Conservation (phyloP, 1,284 basidiomycete genomes). For the Trametes polyzona region DNA sequence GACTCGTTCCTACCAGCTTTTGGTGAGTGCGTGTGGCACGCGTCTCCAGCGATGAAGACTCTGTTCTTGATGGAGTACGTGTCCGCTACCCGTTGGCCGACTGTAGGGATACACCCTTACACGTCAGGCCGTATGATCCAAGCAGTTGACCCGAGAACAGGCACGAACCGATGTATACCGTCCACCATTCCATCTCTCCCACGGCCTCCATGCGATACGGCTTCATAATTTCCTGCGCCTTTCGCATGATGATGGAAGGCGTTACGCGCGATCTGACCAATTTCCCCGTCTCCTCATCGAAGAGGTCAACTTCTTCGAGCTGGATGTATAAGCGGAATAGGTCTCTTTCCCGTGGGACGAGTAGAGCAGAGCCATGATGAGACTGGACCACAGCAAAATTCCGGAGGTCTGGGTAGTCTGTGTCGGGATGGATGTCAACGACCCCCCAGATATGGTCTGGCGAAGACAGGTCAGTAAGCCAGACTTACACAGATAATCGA, state of each 20-base stretch:
- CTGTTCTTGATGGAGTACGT: conserved; percentile 68
- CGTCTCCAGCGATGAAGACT: conserved; percentile 82
- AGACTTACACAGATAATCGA: not conserved
- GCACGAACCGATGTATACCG: conserved; percentile 61
- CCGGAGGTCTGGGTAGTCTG: conserved; percentile 83
- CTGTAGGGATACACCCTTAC: conserved; percentile 22
- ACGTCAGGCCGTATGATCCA: not conserved
- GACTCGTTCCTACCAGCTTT: conserved; percentile 46
- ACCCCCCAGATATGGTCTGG: conserved; percentile 81
- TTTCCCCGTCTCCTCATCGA: conserved; percentile 53
- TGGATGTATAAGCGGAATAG: conserved; percentile 79
- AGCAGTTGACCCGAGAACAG: not conserved
- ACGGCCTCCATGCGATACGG: conserved; percentile 71
- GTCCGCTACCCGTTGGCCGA: conserved; percentile 81
- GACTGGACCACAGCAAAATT: conserved; percentile 66
- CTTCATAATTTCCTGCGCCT: conserved; percentile 64
- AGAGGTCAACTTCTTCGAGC: conserved; percentile 53
- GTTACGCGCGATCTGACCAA: conserved; percentile 64
- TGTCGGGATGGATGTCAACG: conserved; percentile 68
- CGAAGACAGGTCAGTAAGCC: not conserved
- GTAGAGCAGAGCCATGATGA: conserved; percentile 57
- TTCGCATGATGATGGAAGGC: conserved; percentile 64
- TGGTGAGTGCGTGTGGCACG: conserved; percentile 85
- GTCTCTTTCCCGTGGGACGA: conserved; percentile 77
- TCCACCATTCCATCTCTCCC: conserved; percentile 78